phyloP scores from a whole-genome alignment of 176 grass and related monocot species.

The Eremochloa ophiuroides region DNA sequence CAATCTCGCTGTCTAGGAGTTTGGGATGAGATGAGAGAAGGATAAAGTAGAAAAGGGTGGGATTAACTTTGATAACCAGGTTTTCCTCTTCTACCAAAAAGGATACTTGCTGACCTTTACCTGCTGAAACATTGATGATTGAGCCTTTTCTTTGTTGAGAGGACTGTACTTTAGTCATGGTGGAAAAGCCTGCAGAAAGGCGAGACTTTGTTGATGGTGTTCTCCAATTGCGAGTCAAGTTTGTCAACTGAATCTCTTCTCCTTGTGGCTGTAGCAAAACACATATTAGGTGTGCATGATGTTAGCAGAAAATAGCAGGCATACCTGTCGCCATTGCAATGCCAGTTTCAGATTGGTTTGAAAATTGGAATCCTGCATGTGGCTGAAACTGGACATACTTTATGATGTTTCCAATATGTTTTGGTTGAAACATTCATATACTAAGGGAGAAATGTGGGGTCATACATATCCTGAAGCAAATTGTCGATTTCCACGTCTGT shows the following conservation, averaged over 20 bases:
- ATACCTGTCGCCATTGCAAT: neutral
- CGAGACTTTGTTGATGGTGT: neutral
- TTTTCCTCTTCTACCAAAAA: constrained; percentile 1
- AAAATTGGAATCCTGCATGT: neutral
- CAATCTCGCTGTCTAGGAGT: neutral
- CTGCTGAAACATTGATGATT: neutral
- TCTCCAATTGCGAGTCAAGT: neutral
- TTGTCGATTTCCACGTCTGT: no score
- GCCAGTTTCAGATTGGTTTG: neutral
- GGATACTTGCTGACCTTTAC: neutral
- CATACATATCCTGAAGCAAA: neutral
- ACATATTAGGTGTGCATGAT: neutral
- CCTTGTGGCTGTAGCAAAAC: neutral
- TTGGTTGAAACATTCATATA: neutral
- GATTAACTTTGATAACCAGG: neutral
- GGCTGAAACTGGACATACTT: neutral
- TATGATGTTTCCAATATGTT: neutral
- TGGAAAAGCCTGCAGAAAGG: neutral
- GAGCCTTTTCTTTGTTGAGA: constrained; percentile 13
- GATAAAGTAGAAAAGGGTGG: neutral
- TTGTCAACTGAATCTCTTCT: neutral
- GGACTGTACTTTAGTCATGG: no score
- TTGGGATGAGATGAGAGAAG: neutral
- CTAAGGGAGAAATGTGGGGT: neutral
- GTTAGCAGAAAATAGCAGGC: neutral